Percentiles rank a stretch among this genome's conserved stretches.
These are phyloP conservation scores for Gossypium gossypioides DNA, from an alignment of 441 rosid genomes.

Conservation along the genomic window DNA sequence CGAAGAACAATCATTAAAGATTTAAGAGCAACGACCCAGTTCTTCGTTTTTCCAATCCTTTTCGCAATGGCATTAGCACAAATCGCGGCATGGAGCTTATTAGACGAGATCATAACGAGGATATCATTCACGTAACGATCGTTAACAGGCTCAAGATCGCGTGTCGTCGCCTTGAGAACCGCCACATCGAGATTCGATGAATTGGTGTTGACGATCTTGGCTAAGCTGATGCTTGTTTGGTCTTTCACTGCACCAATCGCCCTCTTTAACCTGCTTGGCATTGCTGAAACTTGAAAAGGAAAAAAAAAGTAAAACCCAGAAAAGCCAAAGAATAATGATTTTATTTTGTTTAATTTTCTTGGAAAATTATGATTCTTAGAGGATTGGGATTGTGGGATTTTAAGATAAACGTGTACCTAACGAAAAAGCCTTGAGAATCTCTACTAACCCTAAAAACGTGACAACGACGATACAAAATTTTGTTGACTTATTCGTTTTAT, in stretches of 20 bases:
- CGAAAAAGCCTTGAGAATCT: no score
- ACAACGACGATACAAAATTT: no score
- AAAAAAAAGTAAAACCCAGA: no score
- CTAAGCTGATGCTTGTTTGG: conserved; percentile 76
- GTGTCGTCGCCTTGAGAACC: conserved; percentile 67
- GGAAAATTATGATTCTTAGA: not conserved
- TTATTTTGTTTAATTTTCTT: not conserved
- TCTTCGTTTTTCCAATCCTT: conserved; percentile 56
- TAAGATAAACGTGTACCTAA: not conserved
- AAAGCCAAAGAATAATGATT: not conserved
- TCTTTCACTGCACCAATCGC: conserved; percentile 82
- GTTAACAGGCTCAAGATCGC: conserved; percentile 53
- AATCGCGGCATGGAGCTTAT: conserved; percentile 41
- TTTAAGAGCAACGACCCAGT: conserved; percentile 81
- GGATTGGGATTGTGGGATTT: not conserved
- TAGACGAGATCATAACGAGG: conserved; percentile 41
- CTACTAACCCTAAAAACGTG: no score
- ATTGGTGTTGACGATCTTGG: conserved; percentile 51
- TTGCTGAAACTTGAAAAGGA: conserved; percentile 11
- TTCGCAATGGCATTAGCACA: conserved; percentile 53
- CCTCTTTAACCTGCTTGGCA: conserved; percentile 80
- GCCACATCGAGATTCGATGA: conserved; percentile 52
- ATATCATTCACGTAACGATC: conserved; percentile 46
- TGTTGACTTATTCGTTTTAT: no score
- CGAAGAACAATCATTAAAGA: conserved; percentile 61